Percentiles rank a stretch among this genome's conserved stretches.
These are phyloP conservation scores for Mycena crocata DNA, from an alignment of 768 basidiomycete species.

Conservation along the genomic window DNA sequence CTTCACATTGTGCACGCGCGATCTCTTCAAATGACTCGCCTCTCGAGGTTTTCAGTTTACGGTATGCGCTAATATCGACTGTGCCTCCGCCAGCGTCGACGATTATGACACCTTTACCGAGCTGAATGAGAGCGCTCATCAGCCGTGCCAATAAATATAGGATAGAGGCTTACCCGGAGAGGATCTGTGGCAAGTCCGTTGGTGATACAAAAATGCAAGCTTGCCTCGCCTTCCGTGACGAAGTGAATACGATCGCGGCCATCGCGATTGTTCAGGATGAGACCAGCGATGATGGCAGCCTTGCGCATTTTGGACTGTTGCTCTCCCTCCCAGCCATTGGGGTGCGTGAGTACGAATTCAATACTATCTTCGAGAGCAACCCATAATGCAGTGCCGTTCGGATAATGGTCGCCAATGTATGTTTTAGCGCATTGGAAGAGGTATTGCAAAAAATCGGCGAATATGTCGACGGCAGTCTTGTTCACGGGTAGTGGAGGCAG, in stretches of 20 bases:
- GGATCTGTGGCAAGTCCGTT: constrained; percentile 56
- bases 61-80: constrained; percentile 69
- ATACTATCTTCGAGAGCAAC: constrained; percentile 53
- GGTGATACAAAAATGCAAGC: constrained; percentile 66
- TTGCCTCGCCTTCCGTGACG: constrained; percentile 75
- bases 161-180: constrained; percentile 40
- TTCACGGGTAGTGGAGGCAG: constrained; percentile 55
- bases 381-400: constrained; percentile 59
- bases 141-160: too few species aligned
- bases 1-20: constrained; percentile 56
- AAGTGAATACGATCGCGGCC: constrained; percentile 61
- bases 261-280: constrained; percentile 54
- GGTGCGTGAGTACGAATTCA: constrained; percentile 54
- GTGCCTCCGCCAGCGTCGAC: constrained; percentile 77
- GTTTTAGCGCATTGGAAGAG: constrained; percentile 55
- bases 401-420: constrained; percentile 62
- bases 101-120: constrained; percentile 56
- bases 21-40: constrained; percentile 58
- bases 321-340: constrained; percentile 37
- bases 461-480: constrained; percentile 54
- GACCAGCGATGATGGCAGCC: constrained; percentile 63
- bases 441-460: constrained; percentile 65
- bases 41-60: constrained; percentile 44
- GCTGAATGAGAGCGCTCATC: constrained; percentile 11
- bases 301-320: constrained; percentile 69